A percentile compares a stretch with the other conserved stretches of the same genome.
These are phyloP conservation scores for Vigna unguiculata DNA, from an alignment of 306 rosid genomes.

Conservation along the genomic window DNA sequence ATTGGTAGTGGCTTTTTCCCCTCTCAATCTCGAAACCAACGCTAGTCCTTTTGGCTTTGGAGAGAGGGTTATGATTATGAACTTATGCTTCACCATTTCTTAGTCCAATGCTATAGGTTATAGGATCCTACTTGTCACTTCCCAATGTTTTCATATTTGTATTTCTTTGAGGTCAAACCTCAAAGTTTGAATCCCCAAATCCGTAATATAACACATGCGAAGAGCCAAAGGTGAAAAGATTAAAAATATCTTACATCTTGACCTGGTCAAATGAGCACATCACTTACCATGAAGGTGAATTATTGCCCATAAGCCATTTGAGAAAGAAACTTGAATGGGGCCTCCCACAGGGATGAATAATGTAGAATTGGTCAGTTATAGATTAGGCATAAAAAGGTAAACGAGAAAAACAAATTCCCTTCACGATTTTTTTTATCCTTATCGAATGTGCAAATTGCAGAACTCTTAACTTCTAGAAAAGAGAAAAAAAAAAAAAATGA, in stretches of 20 bases:
- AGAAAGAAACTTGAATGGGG: constrained; percentile 34
- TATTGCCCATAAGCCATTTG: constrained; percentile 39
- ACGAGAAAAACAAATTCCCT: constrained; percentile 17
- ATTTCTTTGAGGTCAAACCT: constrained; percentile 43
- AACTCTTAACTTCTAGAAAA: constrained; percentile 34
- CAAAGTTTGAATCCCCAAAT: constrained; percentile 40
- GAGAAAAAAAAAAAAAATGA: constrained; percentile 36
- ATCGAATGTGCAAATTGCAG: constrained; percentile 35
- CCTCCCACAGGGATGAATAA: constrained; percentile 38
- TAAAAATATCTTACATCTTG: constrained; percentile 47
- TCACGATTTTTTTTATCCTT: constrained; percentile 36
- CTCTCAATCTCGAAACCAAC: constrained; percentile 40
- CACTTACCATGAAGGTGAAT: constrained; percentile 40
- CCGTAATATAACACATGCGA: constrained; percentile 21
- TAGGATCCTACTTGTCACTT: constrained; percentile 40
- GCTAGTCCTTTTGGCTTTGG: constrained; percentile 33
- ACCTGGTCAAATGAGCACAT: constrained; percentile 64
- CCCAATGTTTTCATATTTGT: constrained; percentile 38
- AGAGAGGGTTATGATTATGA: not conserved
- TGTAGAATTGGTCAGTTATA: constrained; percentile 34
- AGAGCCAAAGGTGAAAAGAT: constrained; percentile 39
- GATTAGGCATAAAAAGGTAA: constrained; percentile 37
- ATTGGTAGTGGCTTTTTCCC: constrained; percentile 23
- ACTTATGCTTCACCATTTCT: constrained; percentile 18
- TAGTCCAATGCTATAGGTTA: constrained; percentile 27